phyloP scores from a whole-genome alignment of 108 stramenopile genomes.

The Nitzschia sp. region DNA sequence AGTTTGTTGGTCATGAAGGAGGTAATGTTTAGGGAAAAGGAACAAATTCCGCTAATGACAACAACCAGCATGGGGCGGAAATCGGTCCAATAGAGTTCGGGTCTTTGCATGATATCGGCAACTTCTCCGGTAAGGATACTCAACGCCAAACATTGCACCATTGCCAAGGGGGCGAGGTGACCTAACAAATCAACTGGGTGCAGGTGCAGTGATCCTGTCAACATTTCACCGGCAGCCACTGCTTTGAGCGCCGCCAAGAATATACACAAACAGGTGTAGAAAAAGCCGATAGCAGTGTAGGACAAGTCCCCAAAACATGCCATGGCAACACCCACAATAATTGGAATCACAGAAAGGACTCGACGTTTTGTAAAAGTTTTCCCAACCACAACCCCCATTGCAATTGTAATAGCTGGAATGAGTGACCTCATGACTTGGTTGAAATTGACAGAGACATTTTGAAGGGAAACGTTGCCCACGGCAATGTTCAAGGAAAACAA shows the following conservation, averaged over 20 bases:
- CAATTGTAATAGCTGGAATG: slow-evolving; percentile 74
- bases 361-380: slow-evolving; percentile 43
- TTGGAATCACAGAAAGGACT: slow-evolving; percentile 52
- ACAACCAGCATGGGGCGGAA: slow-evolving; percentile 46
- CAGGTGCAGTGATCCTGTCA: slow-evolving; percentile 67
- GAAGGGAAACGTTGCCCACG: slow-evolving; percentile 76
- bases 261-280: slow-evolving; percentile 59
- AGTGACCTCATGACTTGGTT: slow-evolving; percentile 81
- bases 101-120: slow-evolving; percentile 35
- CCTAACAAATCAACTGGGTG: slow-evolving; percentile 78
- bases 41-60: slow-evolving; percentile 52
- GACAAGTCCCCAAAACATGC: slow-evolving; percentile 72
- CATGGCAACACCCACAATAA: slow-evolving; percentile 71
- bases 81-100: slow-evolving; percentile 40
- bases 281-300: slow-evolving; percentile 60
- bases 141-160: slow-evolving; percentile 60
- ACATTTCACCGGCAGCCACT: slow-evolving; percentile 68
- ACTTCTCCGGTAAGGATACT: slow-evolving; percentile 63
- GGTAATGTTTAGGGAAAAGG: slow-evolving; percentile 78
- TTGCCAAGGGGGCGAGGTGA: slow-evolving; percentile 82
- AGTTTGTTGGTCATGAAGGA: slow-evolving; percentile 83
- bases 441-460: slow-evolving; percentile 83
- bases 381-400: slow-evolving; percentile 55
- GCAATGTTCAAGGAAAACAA: slow-evolving; percentile 87
- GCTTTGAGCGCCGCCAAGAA: slow-evolving; percentile 70